These are phyloP conservation scores for Spongiforma sp. DNA, from an alignment of 1,284 basidiomycete species.

Conservation along the genomic window DNA sequence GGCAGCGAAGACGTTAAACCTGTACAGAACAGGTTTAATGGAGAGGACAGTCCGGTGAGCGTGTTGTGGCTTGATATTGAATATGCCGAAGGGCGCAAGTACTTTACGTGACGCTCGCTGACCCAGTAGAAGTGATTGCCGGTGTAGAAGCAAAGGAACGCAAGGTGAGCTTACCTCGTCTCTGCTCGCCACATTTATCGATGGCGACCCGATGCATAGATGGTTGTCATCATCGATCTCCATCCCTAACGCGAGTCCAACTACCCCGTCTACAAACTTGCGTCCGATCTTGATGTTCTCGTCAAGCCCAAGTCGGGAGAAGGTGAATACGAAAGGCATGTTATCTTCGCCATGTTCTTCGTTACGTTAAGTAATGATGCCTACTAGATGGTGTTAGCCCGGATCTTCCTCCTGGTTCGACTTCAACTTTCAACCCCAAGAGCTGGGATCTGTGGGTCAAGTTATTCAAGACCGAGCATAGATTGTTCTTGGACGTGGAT, in stretches of 20 bases:
- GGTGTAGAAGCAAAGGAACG: constrained; percentile 86
- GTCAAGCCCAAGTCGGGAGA: constrained; percentile 83
- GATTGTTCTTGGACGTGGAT: constrained; percentile 70
- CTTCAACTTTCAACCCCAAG: constrained; percentile 92
- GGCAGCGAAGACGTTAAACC: constrained; percentile 87
- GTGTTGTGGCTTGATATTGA: constrained; percentile 99
- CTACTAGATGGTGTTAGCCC: constrained; percentile 89
- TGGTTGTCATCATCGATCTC: too few species aligned
- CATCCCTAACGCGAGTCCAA: constrained; percentile 82
- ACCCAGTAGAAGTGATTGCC: constrained; percentile 92
- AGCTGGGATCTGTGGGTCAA: constrained; percentile 93
- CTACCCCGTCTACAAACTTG: constrained; percentile 89
- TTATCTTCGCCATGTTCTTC: constrained; percentile 38
- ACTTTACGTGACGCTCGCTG: constrained; percentile 98
- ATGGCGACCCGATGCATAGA: constrained; percentile 51
- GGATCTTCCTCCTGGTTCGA: constrained; percentile 97
- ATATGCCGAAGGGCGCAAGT: constrained; percentile 96
- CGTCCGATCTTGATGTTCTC: constrained; percentile 80
- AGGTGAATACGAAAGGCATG: constrained; percentile 92
- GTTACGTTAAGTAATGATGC: not conserved
- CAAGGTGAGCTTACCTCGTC: constrained; percentile 62
- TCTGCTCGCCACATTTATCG: not conserved
- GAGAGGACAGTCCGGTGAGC: constrained; percentile 92
- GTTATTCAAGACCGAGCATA: constrained; percentile 71
- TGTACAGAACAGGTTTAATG: constrained; percentile 91